A percentile compares a stretch with the other conserved stretches of the same genome.
Evolutionary conservation across 352 stramenopile species (phyloP).

Genomic region (Pythium apleroticum): DNA sequence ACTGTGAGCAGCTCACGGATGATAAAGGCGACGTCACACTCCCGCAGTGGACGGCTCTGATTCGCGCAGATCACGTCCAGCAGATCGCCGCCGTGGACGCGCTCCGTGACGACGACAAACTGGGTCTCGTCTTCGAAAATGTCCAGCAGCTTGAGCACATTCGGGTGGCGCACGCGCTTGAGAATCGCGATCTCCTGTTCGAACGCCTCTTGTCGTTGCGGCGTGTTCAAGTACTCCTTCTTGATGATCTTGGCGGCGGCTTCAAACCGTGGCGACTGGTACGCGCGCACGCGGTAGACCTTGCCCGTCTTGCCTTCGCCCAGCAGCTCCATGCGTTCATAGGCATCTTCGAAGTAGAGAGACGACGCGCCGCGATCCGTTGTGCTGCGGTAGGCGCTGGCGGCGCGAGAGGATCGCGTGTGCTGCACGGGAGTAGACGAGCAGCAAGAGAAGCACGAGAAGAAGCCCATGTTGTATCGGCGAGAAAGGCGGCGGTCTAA

Average conservation of each 20-base stretch:
- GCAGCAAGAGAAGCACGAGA: slow-evolving; percentile 12
- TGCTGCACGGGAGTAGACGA: not conserved
- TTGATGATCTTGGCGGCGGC: slow-evolving; percentile 72
- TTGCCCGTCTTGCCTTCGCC: slow-evolving; percentile 78
- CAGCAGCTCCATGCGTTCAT: slow-evolving; percentile 69
- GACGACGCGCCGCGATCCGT: slow-evolving; percentile 24
- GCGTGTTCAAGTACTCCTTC: slow-evolving; percentile 68
- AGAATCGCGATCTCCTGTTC: slow-evolving; percentile 63
- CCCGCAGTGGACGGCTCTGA: slow-evolving; percentile 32
- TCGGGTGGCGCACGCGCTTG: slow-evolving; percentile 50
- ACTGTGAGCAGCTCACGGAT: slow-evolving; percentile 68
- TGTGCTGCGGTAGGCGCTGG: slow-evolving; percentile 23
- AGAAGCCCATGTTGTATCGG: slow-evolving; percentile 9
- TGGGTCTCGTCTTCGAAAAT: slow-evolving; percentile 70
- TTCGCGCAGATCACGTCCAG: slow-evolving; percentile 47
- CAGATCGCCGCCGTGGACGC: slow-evolving; percentile 58
- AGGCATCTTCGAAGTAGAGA: slow-evolving; percentile 52
- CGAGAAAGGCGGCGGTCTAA: not conserved
- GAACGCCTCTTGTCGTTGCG: slow-evolving; percentile 66
- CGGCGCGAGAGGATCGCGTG: slow-evolving; percentile 14
- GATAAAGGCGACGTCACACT: slow-evolving; percentile 64
- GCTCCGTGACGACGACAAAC: slow-evolving; percentile 72
- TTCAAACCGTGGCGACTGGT: slow-evolving; percentile 36
- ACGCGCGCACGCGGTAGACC: slow-evolving; percentile 58
- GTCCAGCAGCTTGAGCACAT: slow-evolving; percentile 54